Evolutionary conservation across 495 filamentous ascomycete genomes (phyloP), one percentile per base, ranked within the genome.

Genomic region (Entonaema liquescens): DNA sequence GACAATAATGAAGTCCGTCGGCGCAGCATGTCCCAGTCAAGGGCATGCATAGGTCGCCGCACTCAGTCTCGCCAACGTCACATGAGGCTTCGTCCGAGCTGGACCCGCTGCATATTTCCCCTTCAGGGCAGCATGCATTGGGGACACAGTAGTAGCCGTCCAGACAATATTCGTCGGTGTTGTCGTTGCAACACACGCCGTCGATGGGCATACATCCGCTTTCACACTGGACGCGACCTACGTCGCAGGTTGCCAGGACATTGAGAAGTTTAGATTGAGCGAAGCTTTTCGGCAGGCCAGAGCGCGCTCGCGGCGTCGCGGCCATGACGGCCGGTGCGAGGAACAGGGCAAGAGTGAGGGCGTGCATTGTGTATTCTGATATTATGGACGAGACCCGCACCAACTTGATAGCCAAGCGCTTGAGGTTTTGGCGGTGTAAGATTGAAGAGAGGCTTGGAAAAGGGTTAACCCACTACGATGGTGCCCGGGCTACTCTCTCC

Each of bases 111-210:
- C 73, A 75, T 9, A 54, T 50, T 42, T 75, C 40, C 0, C 73
- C 73, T 5, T 67, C 47, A 19, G 72, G 72, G 31, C 72, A 75
- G 65, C 72, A 75, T 12, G 59, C 68, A 23, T 61, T 35, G 1
- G 72, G 65, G n/a, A 75, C 15, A 28, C 72, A 75, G 52, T 75
- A 72, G 40, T 75, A 75, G 12, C 73, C 69, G 1, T 25, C n/a
- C 6, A 60, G 53, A 19, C 73, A 75, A 44, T 68, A 72, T 57
- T 75, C 72, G 29, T 69, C 62, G 33, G 66, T 72, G 56, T 66
- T 66, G 47, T 75, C 73, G 8, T 75, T 72, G 38, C 73, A 75
- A 35, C 73, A 75, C 6, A 53, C 35, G 35, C 25, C 62, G 25
- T 35, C 23, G n/a, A 42, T 1, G 9, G 67, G 67, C 67, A 74